Evolutionary conservation across 371 early-diverging fungal species (phyloP).

Genomic region (Mortierella polycephala): DNA sequence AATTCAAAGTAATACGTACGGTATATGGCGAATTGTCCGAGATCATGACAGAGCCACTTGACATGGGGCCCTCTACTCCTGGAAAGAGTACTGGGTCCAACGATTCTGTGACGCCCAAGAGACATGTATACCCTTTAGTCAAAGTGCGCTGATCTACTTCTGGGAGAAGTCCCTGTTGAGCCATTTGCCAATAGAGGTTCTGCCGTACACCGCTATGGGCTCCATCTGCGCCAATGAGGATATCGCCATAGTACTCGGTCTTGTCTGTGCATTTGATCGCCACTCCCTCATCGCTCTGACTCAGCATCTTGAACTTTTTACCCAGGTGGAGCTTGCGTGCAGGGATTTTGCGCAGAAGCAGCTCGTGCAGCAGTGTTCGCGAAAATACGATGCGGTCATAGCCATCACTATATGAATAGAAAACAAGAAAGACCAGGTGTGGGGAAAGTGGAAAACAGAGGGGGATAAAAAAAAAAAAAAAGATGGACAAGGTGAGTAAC

Average conservation of each 20-base stretch:
- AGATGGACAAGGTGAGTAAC: too few relatives aligned
- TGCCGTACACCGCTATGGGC: conserved; percentile 11
- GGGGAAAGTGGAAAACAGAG: neutral
- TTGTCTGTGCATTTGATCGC: conserved; percentile 8
- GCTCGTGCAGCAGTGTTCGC: neutral
- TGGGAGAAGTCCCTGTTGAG: neutral
- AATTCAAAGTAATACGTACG: neutral
- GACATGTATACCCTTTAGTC: conserved; percentile 3
- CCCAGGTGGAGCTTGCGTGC: conserved; percentile 11
- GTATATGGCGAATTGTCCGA: conserved; percentile 12
- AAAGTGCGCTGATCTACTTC: neutral
- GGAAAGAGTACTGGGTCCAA: conserved; percentile 22
- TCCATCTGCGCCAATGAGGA: conserved; percentile 19
- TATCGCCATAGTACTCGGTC: neutral
- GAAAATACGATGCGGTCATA: conserved; percentile 7
- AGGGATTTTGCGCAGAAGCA: conserved; percentile 7
- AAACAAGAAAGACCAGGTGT: neutral
- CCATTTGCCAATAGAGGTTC: neutral
- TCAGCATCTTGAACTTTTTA: conserved; percentile 2
- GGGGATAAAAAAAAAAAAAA: neutral
- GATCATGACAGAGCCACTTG: conserved; percentile 4
- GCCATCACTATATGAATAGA: neutral
- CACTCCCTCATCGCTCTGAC: conserved; percentile 4
- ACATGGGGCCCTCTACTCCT: neutral
- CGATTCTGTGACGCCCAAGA: conserved; percentile 13